A percentile compares a stretch with the other conserved stretches of the same genome.
Evolutionary conservation across 352 stramenopile genomes (phyloP).

Genomic region (Phytopythium kandeliae): DNA sequence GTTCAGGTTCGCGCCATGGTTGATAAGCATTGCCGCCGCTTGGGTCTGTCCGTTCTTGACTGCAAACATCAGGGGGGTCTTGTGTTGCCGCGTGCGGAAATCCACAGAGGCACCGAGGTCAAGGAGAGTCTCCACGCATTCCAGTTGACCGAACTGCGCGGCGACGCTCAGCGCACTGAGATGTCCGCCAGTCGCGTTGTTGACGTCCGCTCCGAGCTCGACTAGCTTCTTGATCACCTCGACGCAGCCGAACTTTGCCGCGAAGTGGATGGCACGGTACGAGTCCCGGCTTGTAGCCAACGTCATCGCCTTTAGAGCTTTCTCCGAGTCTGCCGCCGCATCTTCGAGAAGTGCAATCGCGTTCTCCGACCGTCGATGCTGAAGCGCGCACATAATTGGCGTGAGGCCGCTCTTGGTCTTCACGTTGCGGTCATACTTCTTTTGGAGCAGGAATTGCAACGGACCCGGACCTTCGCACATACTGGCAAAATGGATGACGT

Average conservation of each 20-base stretch:
- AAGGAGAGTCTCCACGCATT: conserved; percentile 47
- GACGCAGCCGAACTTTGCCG: conserved; percentile 29
- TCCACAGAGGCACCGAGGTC: conserved; percentile 51
- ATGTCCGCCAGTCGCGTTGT: conserved; percentile 42
- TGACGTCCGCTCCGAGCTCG: conserved; percentile 42
- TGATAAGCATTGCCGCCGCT: conserved; percentile 55
- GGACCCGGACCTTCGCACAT: conserved; percentile 40
- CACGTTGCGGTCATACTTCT: conserved; percentile 34
- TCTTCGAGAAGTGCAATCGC: conserved; percentile 57
- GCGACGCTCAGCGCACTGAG: conserved; percentile 51
- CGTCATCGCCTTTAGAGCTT: conserved; percentile 28
- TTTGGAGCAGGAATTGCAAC: conserved; percentile 60
- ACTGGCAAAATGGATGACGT: conserved; percentile 65
- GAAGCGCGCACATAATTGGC: conserved; percentile 53
- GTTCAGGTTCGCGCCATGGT: conserved; percentile 70
- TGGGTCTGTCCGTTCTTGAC: conserved; percentile 69
- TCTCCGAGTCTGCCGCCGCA: conserved; percentile 21
- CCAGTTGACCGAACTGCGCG: conserved; percentile 43
- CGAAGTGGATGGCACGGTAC: conserved; percentile 61
- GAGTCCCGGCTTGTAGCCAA: conserved; percentile 38
- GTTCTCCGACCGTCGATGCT: conserved; percentile 40
- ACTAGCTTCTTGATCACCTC: conserved; percentile 45
- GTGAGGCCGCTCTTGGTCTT: conserved; percentile 57
- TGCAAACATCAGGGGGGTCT: conserved; percentile 67
- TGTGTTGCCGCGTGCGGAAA: conserved; percentile 62